Conservation (phyloP, 257 asterid species). For the Galeopsis tetrahit region DNA sequence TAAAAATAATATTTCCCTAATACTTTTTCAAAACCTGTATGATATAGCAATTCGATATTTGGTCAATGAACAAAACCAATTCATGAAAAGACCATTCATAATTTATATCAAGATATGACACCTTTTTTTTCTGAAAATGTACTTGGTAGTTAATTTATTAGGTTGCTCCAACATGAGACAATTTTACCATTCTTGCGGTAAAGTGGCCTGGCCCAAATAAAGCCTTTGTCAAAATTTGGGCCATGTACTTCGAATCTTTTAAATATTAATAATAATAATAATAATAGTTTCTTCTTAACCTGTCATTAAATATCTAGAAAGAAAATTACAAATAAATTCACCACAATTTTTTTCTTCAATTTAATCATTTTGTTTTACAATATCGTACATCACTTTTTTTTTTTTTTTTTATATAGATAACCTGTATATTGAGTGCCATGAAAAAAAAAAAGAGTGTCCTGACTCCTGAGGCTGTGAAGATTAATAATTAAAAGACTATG, state of each 20-base stretch:
- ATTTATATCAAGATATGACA: conserved; percentile 15
- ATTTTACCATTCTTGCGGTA: conserved; percentile 23
- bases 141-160: conserved; percentile 28
- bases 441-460: too few relatives aligned
- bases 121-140: conserved; percentile 23
- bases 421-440: neutral
- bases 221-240: conserved; percentile 28
- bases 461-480: too few relatives aligned
- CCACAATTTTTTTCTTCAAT: too few relatives aligned
- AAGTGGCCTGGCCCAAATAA: conserved; percentile 26
- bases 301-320: too few relatives aligned
- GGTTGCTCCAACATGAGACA: conserved; percentile 33
- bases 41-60: neutral
- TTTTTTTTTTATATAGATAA: too few relatives aligned
- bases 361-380: neutral
- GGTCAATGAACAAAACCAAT: neutral
- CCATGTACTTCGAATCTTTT: neutral
- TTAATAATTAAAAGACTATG: too few relatives aligned
- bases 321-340: neutral
- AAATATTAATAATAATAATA: too few relatives aligned
- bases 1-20: neutral
- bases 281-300: too few relatives aligned
- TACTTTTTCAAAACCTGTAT: neutral
- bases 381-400: neutral
- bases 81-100: conserved; percentile 35